Evolutionary conservation across 768 basidiomycete species (phyloP), one percentile per base, ranked within the genome.

Genomic region (Podaxis sp.): DNA sequence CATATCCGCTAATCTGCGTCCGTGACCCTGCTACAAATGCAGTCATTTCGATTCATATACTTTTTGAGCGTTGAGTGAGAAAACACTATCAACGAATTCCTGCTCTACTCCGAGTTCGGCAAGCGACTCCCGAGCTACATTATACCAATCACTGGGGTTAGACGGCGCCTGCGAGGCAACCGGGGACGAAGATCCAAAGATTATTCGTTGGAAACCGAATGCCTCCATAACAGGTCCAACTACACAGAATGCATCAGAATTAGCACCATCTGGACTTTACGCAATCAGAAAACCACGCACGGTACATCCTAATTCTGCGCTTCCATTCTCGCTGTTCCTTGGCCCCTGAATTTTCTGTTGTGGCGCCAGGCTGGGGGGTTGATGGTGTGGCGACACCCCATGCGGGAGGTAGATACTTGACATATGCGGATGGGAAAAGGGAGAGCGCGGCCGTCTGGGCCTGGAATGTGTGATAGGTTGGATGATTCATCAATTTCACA

Each of bases 171-270:
- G 77, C 2, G 79, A 78, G 3, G 77, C 74, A n/a, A 79, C 74
- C 11, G 88, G 85, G 36, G 89, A 84, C 1, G 91, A 87, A 8
- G 91, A 89, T 7, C 92, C 93, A 73, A 89, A 94, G 20, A 95
- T 81, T 67, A 95, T 92, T 57, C 93, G 84, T 68, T 90, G 81
- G 68, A 85, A 91, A 6, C 93, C 93, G 71, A 94, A 94, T 2
- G 93, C 93, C 72, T 95, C 93, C 65, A 93, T 75, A 40, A 89
- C 88, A 15, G 90, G 93, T 7, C 87, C 89, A 66, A 94, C 92
- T 95, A 46, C 10, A 15, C n/a, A 24, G 44, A 20, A 63, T 50
- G 38, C 53, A 66, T 30, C 60, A 67, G n/a, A 63, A 60, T 24
- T 33, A 59, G 66, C 36, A 68, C 20, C 48, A 59, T 53, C 58